Evolutionary conservation across 805 yeast species (phyloP).

Genomic region (Helenozyma rhizophorensis): DNA sequence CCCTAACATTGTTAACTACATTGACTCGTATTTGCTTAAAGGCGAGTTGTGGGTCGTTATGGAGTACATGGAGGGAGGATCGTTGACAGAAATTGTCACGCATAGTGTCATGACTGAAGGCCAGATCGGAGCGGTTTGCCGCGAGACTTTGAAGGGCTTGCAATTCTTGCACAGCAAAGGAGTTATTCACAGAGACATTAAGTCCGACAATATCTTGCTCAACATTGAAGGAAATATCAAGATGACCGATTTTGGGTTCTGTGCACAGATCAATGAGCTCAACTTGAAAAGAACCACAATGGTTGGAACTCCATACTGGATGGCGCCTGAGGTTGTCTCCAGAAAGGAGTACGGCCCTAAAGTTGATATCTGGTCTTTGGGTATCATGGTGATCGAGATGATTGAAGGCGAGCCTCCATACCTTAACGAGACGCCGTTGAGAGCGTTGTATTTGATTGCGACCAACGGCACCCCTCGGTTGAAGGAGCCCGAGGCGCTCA

Average conservation of each 20-base stretch:
- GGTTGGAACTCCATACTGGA: constrained; percentile 99
- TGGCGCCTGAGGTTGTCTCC: constrained; percentile 98
- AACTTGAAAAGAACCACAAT: constrained; percentile 90
- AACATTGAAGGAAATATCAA: constrained; percentile 85
- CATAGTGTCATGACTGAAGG: constrained; percentile 87
- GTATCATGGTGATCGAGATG: constrained; percentile 98
- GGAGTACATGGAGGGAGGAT: constrained; percentile 99
- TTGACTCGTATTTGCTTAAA: constrained; percentile 41
- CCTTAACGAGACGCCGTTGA: constrained; percentile 89
- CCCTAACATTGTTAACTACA: constrained; percentile 17
- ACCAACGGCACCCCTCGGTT: constrained; percentile 95
- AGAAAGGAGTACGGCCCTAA: constrained; percentile 94
- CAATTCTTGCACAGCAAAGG: constrained; percentile 87
- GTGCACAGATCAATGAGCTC: constrained; percentile 82
- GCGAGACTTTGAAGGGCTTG: constrained; percentile 85
- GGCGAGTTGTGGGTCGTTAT: constrained; percentile 94
- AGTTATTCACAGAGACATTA: constrained; percentile 93
- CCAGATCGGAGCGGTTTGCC: constrained; percentile 91
- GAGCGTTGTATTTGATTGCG: constrained; percentile 90
- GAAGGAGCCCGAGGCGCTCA: constrained; percentile 80
- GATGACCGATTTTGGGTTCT: constrained; percentile 93
- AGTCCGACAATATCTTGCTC: constrained; percentile 86
- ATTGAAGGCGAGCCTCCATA: constrained; percentile 99
- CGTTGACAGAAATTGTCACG: constrained; percentile 91
- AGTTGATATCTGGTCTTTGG: constrained; percentile 96